These are phyloP conservation scores for Aegilops sharonensis DNA, from an alignment of 176 grass and related monocot species.

Conservation along the genomic window DNA sequence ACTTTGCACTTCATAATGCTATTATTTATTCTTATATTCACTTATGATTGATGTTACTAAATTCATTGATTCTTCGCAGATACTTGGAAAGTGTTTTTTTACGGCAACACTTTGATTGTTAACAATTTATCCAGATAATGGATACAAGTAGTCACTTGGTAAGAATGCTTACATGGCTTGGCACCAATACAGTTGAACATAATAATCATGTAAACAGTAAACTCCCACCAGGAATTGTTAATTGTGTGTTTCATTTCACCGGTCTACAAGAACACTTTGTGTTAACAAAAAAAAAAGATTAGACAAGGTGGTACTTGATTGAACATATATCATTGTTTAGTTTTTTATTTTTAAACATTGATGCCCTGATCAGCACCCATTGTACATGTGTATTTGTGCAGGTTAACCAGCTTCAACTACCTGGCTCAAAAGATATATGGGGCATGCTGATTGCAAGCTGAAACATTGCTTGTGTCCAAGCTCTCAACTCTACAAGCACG, in stretches of 20 bases:
- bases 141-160: constrained; percentile 65
- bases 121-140: constrained; percentile 55
- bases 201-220: no score
- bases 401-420: constrained; percentile 56
- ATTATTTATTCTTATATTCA: neutral
- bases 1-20: constrained; percentile 15
- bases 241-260: neutral
- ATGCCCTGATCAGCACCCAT: neutral
- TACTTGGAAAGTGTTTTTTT: constrained; percentile 73
- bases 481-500: neutral
- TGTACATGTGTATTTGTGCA: neutral
- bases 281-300: neutral
- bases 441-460: constrained; percentile 58
- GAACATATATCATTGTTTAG: neutral
- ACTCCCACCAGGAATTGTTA: neutral
- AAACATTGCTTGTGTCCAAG: constrained; percentile 69
- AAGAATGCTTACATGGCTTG: constrained; percentile 12
- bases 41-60: neutral
- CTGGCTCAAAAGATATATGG: constrained; percentile 50
- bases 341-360: neutral
- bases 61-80: constrained; percentile 49
- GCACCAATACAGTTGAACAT: neutral
- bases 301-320: neutral
- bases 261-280: neutral
- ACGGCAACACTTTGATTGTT: constrained; percentile 44